These are phyloP conservation scores for Panaeolus cyanescens DNA, from an alignment of 768 basidiomycete genomes.

Conservation along the genomic window DNA sequence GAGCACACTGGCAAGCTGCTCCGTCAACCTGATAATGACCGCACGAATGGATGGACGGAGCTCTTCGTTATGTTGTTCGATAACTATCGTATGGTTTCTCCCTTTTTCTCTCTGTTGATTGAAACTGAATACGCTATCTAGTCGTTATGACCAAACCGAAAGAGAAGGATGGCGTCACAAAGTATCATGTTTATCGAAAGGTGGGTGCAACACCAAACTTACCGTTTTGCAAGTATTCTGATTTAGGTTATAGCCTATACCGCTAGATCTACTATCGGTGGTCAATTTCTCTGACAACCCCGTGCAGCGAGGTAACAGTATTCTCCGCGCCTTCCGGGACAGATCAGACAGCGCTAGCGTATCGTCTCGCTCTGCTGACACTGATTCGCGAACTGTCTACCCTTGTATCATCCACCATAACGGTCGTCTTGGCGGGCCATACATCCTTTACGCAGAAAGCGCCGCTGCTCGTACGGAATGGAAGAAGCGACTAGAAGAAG, in stretches of 20 bases:
- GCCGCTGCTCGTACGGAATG: slow-evolving; percentile 75
- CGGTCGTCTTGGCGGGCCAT: slow-evolving; percentile 82
- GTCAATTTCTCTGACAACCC: slow-evolving; percentile 80
- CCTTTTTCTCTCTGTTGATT: slow-evolving; percentile 7
- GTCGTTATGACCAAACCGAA: slow-evolving; percentile 86
- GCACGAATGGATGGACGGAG: slow-evolving; percentile 83
- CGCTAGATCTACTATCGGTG: slow-evolving; percentile 83
- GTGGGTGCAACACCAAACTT: slow-evolving; percentile 45
- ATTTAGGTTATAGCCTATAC: slow-evolving; percentile 68
- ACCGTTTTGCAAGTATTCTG: slow-evolving; percentile 25
- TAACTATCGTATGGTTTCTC: slow-evolving; percentile 74
- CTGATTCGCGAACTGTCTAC: slow-evolving; percentile 73
- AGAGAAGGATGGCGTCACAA: slow-evolving; percentile 71
- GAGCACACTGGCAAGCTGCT: slow-evolving; percentile 82
- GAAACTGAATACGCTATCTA: slow-evolving; percentile 30
- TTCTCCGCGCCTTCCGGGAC: slow-evolving; percentile 67
- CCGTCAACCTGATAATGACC: slow-evolving; percentile 78
- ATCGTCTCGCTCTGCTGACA: slow-evolving; percentile 26
- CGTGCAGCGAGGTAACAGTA: slow-evolving; percentile 65
- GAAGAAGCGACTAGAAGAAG: slow-evolving; percentile 91
- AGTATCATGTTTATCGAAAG: slow-evolving; percentile 77
- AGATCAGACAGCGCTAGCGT: slow-evolving; percentile 20
- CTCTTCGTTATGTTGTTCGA: slow-evolving; percentile 91
- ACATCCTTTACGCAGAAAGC: slow-evolving; percentile 83
- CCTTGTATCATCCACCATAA: slow-evolving; percentile 90